Conservation (phyloP, 345 rosid genomes). For the Dipteronia dyeriana region DNA sequence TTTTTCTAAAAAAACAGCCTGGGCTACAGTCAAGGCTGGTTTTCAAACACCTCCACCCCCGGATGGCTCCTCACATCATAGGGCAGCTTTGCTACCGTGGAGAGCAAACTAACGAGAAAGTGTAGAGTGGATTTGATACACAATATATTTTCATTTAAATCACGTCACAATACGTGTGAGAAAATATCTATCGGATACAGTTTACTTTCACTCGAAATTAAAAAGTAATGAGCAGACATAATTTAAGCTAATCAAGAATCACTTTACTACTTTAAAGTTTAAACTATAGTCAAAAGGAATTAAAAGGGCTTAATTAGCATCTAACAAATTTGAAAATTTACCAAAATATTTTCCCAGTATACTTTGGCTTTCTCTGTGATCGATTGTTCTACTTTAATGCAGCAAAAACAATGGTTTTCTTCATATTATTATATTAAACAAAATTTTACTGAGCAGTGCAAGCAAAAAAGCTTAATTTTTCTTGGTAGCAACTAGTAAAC, state of each 20-base stretch:
- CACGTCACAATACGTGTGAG: no score
- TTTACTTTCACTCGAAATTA: no score
- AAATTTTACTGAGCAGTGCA: neutral
- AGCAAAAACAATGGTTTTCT: neutral
- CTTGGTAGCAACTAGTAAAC: slow-evolving; percentile 10
- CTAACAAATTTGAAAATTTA: neutral
- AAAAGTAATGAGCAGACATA: neutral
- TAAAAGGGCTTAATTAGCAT: neutral
- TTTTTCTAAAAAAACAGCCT: no score
- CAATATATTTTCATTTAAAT: no score
- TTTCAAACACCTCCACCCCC: no score
- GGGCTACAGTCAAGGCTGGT: no score
- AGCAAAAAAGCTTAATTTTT: slow-evolving; percentile 1
- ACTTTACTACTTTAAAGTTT: neutral
- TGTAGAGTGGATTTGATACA: no score
- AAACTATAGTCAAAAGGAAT: slow-evolving; percentile 1
- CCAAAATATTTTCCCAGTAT: neutral
- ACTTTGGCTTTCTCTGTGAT: neutral
- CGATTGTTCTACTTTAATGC: neutral
- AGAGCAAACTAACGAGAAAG: no score
- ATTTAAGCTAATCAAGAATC: neutral
- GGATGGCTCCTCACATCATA: no score
- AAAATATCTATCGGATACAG: no score
- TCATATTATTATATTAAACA: neutral
- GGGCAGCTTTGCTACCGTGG: no score